phyloP scores from a whole-genome alignment of 768 basidiomycete species.

The Amanita pallidorosea region DNA sequence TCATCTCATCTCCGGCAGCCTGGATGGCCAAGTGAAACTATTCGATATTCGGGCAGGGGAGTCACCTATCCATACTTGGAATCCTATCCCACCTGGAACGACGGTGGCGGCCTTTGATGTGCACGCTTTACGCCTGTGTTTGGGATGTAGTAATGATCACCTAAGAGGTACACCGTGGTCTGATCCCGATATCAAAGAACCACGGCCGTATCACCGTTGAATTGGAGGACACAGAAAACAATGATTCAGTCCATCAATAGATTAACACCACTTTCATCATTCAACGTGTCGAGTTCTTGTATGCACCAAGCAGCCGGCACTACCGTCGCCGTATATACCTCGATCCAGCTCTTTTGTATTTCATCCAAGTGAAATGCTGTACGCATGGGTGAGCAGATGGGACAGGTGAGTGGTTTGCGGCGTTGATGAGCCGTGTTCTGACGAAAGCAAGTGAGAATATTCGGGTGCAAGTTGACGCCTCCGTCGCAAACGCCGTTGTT shows the following conservation, averaged over 20 bases:
- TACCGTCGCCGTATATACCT: slow-evolving; percentile 51
- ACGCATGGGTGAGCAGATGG: slow-evolving; percentile 66
- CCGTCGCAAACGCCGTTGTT: not conserved
- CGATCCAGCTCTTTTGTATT: slow-evolving; percentile 58
- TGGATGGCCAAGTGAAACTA: slow-evolving; percentile 82
- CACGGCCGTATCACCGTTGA: slow-evolving; percentile 46
- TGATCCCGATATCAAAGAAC: slow-evolving; percentile 25
- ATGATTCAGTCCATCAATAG: slow-evolving; percentile 46
- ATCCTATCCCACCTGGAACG: slow-evolving; percentile 53
- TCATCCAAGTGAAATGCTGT: slow-evolving; percentile 84
- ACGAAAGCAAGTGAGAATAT: slow-evolving; percentile 28
- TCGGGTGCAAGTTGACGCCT: slow-evolving; percentile 36
- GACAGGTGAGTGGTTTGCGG: slow-evolving; percentile 19
- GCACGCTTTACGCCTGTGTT: slow-evolving; percentile 79
- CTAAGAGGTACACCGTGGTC: not conserved
- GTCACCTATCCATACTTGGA: slow-evolving; percentile 48
- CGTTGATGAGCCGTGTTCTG: not conserved
- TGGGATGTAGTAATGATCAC: slow-evolving; percentile 51
- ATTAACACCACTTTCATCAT: slow-evolving; percentile 28
- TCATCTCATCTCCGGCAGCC: slow-evolving; percentile 27
- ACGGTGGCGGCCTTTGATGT: slow-evolving; percentile 73
- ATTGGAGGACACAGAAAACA: slow-evolving; percentile 59
- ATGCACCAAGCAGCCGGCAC: slow-evolving; percentile 39
- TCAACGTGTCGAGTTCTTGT: slow-evolving; percentile 39
- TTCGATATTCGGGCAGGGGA: slow-evolving; percentile 79